Base-by-base conservation (phyloP, 306 rosid genomes). In the Urtica urens region DNA sequence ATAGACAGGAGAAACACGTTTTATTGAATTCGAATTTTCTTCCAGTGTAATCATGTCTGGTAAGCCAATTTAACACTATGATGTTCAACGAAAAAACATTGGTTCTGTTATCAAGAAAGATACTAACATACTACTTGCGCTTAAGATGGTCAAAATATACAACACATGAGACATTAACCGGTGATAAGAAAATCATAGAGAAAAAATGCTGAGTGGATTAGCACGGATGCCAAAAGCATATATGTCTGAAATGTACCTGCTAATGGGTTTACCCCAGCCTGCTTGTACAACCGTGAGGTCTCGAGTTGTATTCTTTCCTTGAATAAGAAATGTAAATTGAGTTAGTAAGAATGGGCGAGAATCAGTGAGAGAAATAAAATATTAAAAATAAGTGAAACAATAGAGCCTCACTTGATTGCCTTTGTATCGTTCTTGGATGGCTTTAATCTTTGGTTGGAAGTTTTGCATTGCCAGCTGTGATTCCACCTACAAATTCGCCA, bases 251-350 rank as follows among this genome's bases (percentile, higher is more conserved):
- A 35, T 26, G 25, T 65, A 83, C 99, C 96, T 69, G 99, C 99
- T 75, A 85, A 67, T 38, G 99, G 99, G 67, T 92, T 92, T 51
- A 92, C 93, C 73, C 99, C 99, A 12, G 99, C 99, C 59, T 92
- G 94, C 59, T 21, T 73, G 69, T 92, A 85, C 44, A 85, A 70
- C 72, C 99, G 72, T 60, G 99, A 85, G 5, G 99, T 92, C 79
- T 92, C 99, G 44, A 92, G 99, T 78, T 92, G 96, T 69, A 92
- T 92, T 77, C 96, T 92, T 85, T 85, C 99, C 99, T 92, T 75
- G 42, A 81, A 69, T 66, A 49, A 60, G 69, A 51, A 53, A 41
- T 71, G 59, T 47, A 30, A 60, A 55, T 23, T 28, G 41, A 54
- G 54, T 61, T 60, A 49, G 40, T 71, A 73, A 65, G 46, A 63